Percentiles rank a stretch among this genome's conserved stretches.
These are phyloP conservation scores for Cercospora sp. DNA, from an alignment of 2,329 filamentous ascomycete genomes.

Conservation along the genomic window DNA sequence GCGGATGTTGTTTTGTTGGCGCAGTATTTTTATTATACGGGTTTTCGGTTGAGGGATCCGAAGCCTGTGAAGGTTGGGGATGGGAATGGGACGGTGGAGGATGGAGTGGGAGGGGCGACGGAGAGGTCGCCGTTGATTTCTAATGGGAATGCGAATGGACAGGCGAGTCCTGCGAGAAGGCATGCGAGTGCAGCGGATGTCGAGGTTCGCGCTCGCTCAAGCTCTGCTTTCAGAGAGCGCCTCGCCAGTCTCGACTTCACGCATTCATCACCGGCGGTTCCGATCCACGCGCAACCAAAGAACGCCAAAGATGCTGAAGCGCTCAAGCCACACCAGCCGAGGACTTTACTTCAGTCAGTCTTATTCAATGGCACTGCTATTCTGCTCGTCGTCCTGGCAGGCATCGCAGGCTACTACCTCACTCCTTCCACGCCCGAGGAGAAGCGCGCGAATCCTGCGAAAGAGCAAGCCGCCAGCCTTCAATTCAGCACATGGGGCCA, in stretches of 20 bases:
- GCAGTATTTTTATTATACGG: conserved; percentile 95
- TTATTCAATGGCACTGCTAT: conserved; percentile 75
- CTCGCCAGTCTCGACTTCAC: conserved; percentile 61
- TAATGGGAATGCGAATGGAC: conserved; percentile 33
- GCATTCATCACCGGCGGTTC: conserved; percentile 79
- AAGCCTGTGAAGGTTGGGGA: conserved; percentile 30
- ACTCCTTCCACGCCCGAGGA: conserved; percentile 49
- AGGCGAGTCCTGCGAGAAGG: conserved; percentile 24
- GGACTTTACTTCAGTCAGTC: conserved; percentile 51
- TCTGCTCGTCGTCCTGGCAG: conserved; percentile 78
- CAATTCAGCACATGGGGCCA: conserved; percentile 78
- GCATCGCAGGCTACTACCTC: conserved; percentile 83
- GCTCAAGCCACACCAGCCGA: conserved; percentile 44
- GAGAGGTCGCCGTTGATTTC: conserved; percentile 41
- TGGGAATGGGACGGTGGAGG: conserved; percentile 24
- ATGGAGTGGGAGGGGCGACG: conserved; percentile 26
- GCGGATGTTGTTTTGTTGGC: conserved; percentile 83
- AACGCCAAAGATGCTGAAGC: conserved; percentile 34
- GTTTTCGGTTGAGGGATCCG: conserved; percentile 82
- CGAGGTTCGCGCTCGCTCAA: conserved; percentile 34
- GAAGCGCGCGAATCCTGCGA: conserved; percentile 29
- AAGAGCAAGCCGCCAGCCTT: conserved; percentile 53
- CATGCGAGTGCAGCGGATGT: conserved; percentile 31
- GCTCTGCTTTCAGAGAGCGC: conserved; percentile 48
- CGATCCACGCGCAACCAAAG: conserved; percentile 62